These are phyloP conservation scores for Monascus ruber DNA, from an alignment of 2,329 filamentous ascomycete species.

Conservation along the genomic window DNA sequence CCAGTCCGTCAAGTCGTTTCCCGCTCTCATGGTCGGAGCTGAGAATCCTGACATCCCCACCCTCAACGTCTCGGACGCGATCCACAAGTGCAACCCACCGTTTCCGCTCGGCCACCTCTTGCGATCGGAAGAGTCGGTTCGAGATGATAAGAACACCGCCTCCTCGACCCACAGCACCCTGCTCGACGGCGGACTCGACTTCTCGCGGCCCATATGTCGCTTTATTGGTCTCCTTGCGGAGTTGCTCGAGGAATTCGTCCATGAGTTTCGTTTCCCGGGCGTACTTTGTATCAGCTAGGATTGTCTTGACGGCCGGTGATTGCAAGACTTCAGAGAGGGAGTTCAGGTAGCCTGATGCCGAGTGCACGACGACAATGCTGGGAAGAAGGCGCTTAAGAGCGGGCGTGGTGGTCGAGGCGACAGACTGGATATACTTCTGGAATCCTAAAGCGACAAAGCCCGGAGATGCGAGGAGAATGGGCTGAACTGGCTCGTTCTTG, in stretches of 20 bases:
- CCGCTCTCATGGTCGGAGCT: slow-evolving; percentile 94
- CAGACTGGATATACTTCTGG: slow-evolving; percentile 56
- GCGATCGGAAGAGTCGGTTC: slow-evolving; percentile 74
- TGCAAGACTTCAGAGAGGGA: slow-evolving; percentile 78
- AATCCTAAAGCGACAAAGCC: slow-evolving; percentile 80
- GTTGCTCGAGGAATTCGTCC: slow-evolving; percentile 66
- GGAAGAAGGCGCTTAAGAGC: slow-evolving; percentile 57
- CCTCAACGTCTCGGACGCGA: slow-evolving; percentile 65
- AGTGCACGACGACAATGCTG: slow-evolving; percentile 59
- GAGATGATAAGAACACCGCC: slow-evolving; percentile 78
- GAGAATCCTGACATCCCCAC: slow-evolving; percentile 77
- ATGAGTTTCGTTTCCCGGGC: slow-evolving; percentile 71
- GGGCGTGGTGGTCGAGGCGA: slow-evolving; percentile 49
- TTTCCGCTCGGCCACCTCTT: slow-evolving; percentile 64
- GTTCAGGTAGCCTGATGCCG: slow-evolving; percentile 75
- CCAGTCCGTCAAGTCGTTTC: slow-evolving; percentile 67
- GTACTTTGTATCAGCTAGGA: slow-evolving; percentile 79
- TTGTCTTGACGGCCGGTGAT: slow-evolving; percentile 62
- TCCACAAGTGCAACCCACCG: slow-evolving; percentile 80
- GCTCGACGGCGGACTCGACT: slow-evolving; percentile 69
- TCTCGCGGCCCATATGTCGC: slow-evolving; percentile 84
- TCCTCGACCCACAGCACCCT: slow-evolving; percentile 78
- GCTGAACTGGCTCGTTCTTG: slow-evolving; percentile 32
- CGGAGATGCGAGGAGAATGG: slow-evolving; percentile 74
- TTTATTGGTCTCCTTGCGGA: slow-evolving; percentile 74